Evolutionary conservation across 108 stramenopile genomes (phyloP), one percentile per base, ranked within the genome.

Genomic region (Asterionellopsis glacialis): DNA sequence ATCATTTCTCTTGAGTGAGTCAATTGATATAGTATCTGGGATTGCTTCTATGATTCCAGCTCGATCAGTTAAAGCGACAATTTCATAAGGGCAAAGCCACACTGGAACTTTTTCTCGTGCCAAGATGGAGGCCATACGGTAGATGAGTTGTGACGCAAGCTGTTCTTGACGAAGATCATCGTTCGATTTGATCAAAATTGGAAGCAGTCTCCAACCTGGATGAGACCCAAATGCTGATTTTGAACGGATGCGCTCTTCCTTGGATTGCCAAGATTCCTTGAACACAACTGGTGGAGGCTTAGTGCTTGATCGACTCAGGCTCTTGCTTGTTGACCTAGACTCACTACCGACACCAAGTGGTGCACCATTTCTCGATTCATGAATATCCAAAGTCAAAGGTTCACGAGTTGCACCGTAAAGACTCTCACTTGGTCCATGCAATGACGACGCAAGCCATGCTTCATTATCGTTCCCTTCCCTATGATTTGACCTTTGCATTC

Each of bases 81-180:
- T 97, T 57, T 96, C 94, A 72, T 99, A 97, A 27, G 96, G 90
- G 56, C 87, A 90, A 13, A 98, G 57, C 83, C 91, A 97, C 11
- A 98, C 88, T 10, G 88, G 87, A 13, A 98, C 72, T 41, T 73
- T 68, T 22, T 88, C 95, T 25, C 93, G 83, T 9, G 88, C 86
- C 27, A 97, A 78, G 38, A 98, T 97, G 9, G 64, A 57, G 40
- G 94, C 79, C 73, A 93, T 93, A 39, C 88, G 69, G 38, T 88
- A 77, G 39, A 99, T 95, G 18, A 99, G 74, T 64, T 98, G 97
- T 1, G 96, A 78, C 13, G 90, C 92, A 0, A 95, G 68, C 68
- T 96, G 93, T 68, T 99, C 98, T 67, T 99, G 98, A 12, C 98
- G 81, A 53, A 97, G 80, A 58, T 99, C 98, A 63, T 98, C 98